Percentiles rank a stretch among this genome's conserved stretches.
These are phyloP conservation scores for Chytriomyces confervae DNA, from an alignment of 192 early-diverging fungal species.

Conservation along the genomic window DNA sequence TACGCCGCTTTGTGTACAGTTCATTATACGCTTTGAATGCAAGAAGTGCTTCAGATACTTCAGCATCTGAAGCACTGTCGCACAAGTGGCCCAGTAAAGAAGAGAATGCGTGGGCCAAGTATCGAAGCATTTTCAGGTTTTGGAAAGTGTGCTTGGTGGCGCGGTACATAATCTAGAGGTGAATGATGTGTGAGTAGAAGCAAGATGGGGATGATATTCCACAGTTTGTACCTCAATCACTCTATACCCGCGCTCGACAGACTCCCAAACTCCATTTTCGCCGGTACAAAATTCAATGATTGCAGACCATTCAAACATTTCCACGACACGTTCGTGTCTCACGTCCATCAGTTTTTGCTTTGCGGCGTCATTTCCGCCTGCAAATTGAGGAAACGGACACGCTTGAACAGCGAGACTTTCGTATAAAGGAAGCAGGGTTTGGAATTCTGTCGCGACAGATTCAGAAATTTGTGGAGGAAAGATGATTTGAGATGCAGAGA, in stretches of 20 bases:
- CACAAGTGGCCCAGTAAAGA: slow-evolving; percentile 45
- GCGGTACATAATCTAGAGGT: slow-evolving; percentile 49
- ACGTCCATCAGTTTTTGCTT: slow-evolving; percentile 17
- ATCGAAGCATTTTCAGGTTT: slow-evolving; percentile 54
- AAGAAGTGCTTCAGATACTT: slow-evolving; percentile 48
- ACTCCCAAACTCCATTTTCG: slow-evolving; percentile 44
- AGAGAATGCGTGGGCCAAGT: slow-evolving; percentile 54
- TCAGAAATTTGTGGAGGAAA: slow-evolving; percentile 11
- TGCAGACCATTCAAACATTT: slow-evolving; percentile 54
- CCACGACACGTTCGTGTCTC: slow-evolving; percentile 41
- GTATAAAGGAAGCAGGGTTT: slow-evolving; percentile 41
- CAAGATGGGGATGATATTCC: neutral
- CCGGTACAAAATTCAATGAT: slow-evolving; percentile 35
- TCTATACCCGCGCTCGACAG: slow-evolving; percentile 48
- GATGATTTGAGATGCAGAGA: slow-evolving; percentile 5
- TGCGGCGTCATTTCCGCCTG: slow-evolving; percentile 40
- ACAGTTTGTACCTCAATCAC: slow-evolving; percentile 48
- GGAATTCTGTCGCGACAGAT: slow-evolving; percentile 37
- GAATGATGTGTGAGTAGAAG: slow-evolving; percentile 3
- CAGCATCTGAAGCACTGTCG: slow-evolving; percentile 50
- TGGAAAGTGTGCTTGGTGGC: slow-evolving; percentile 61
- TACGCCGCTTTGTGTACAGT: slow-evolving; percentile 46
- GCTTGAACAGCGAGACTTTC: slow-evolving; percentile 48
- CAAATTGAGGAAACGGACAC: slow-evolving; percentile 45
- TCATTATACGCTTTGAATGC: slow-evolving; percentile 47